Conservation (phyloP, 352 stramenopile genomes). For the Globisporangium orthogonon region DNA sequence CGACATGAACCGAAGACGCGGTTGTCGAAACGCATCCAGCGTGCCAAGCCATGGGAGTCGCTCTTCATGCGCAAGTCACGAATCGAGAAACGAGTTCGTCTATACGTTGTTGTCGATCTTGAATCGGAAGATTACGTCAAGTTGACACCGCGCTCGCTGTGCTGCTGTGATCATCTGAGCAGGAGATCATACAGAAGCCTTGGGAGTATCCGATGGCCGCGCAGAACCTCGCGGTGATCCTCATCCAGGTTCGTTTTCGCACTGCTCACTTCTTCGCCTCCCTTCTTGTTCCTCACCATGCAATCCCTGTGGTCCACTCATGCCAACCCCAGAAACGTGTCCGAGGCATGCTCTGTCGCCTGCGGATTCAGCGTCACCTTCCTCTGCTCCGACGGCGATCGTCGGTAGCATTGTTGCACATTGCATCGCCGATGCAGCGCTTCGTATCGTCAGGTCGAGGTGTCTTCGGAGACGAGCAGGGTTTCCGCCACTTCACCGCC, state of each 20-base stretch:
- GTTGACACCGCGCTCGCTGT: too few relatives aligned
- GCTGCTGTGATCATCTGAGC: neutral
- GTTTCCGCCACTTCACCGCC: constrained; percentile 56
- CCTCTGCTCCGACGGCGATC: neutral
- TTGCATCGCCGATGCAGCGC: constrained; percentile 61
- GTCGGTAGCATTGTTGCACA: neutral
- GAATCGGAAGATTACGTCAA: too few relatives aligned
- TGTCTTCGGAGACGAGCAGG: constrained; percentile 43
- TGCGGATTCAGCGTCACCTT: constrained; percentile 4
- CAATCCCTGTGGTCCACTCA: neutral
- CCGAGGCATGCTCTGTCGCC: constrained; percentile 53
- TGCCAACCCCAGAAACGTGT: constrained; percentile 33
- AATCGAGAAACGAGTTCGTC: constrained; percentile 49
- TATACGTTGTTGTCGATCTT: neutral
- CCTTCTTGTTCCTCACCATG: neutral
- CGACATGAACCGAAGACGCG: constrained; percentile 48
- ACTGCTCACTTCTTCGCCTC: too few relatives aligned
- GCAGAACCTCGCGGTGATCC: constrained; percentile 65
- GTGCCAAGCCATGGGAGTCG: constrained; percentile 48
- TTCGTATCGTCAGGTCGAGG: constrained; percentile 47
- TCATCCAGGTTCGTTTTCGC: constrained; percentile 47
- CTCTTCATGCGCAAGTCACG: constrained; percentile 76
- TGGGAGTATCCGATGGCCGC: constrained; percentile 83
- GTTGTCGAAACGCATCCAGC: constrained; percentile 21
- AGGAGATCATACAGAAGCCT: constrained; percentile 60